Evolutionary conservation across 2,329 filamentous ascomycete species (phyloP), one percentile per base, ranked within the genome.

Genomic region (Penicillium sp.): DNA sequence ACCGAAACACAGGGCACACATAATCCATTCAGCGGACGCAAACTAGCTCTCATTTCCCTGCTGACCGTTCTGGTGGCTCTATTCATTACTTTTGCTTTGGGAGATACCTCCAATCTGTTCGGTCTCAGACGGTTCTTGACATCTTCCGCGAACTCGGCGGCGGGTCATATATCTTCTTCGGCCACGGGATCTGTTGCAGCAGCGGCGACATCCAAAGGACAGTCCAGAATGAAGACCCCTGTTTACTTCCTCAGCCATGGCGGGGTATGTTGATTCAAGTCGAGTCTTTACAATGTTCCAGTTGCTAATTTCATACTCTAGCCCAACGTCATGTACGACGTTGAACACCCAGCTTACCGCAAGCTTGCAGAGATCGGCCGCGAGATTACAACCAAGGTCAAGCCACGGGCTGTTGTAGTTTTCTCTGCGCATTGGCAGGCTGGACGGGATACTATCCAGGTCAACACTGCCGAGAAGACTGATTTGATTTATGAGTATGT

Each of bases 381-480:
- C 7, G 86, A 89, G 60, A 88, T 90, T 63, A 88, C 84, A 0
- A 73, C 79, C 25, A 80, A 81, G 53, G 80, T 89, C 36, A 84
- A 83, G 60, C 87, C 87, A 1, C 83, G 80, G 54, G 87, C 86
- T 2, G 78, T 90, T 13, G 81, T 90, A 1, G 83, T 89, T 22
- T 85, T 91, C 64, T 89, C 86, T 0, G 87, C 86, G 1, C 87
- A 91, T 67, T 90, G 87, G 87, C 83, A 88, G 69, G 82, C 77
- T 6, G 46, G 62, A 1, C 68, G 70, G 33, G 72, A 77, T 58
- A 75, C 72, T 3, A 78, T 89, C 53, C 74, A 84, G 60, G 77
- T 89, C 57, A 89, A 88, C 65, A 80, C 78, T 8, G 82, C 80
- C 3, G 81, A 81, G 49, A 70, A 76, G n/a, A 82, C 79, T 3